A percentile compares a stretch with the other conserved stretches of the same genome.
Evolutionary conservation across 129 eudicot species (phyloP).

Genomic region (Scalesia atractyloides): DNA sequence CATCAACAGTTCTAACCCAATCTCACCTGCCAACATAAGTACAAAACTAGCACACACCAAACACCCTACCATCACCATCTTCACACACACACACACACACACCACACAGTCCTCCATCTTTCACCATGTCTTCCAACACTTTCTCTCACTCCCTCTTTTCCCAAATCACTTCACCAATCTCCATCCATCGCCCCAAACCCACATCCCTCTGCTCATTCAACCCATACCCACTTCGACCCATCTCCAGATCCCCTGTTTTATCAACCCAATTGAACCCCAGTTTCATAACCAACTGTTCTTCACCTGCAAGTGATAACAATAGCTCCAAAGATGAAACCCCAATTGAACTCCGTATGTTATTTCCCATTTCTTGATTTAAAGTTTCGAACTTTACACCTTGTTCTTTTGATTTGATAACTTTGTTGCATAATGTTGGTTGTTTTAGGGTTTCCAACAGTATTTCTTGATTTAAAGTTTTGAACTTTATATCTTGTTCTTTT

Average conservation of each 20-base stretch:
- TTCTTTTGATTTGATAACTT: background rate
- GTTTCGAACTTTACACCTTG: background rate
- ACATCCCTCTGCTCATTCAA: constrained; percentile 19
- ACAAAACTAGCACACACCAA: background rate
- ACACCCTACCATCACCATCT: constrained; percentile 7
- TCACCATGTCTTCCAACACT: constrained; percentile 65
- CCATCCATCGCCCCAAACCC: constrained; percentile 24
- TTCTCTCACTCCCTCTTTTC: constrained; percentile 49
- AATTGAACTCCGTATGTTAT: constrained; percentile 68
- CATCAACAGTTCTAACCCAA: no score
- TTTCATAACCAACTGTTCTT: constrained; percentile 43
- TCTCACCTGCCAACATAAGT: background rate
- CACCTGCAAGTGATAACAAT: constrained; percentile 44
- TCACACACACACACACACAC: background rate
- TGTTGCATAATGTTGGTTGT: background rate
- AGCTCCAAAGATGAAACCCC: constrained; percentile 55
- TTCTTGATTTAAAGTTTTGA: no score
- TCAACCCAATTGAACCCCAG: constrained; percentile 38
- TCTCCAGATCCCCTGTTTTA: constrained; percentile 15
- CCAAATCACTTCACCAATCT: constrained; percentile 31
- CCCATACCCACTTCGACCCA: constrained; percentile 24
- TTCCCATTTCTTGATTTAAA: background rate
- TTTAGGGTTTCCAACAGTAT: constrained; percentile 44
- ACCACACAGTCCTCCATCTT: constrained; percentile 1
- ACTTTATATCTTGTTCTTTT: no score